Evolutionary conservation across 208 protist species (phyloP), one percentile per base, ranked within the genome.

Genomic region (Porcisia deanei): DNA sequence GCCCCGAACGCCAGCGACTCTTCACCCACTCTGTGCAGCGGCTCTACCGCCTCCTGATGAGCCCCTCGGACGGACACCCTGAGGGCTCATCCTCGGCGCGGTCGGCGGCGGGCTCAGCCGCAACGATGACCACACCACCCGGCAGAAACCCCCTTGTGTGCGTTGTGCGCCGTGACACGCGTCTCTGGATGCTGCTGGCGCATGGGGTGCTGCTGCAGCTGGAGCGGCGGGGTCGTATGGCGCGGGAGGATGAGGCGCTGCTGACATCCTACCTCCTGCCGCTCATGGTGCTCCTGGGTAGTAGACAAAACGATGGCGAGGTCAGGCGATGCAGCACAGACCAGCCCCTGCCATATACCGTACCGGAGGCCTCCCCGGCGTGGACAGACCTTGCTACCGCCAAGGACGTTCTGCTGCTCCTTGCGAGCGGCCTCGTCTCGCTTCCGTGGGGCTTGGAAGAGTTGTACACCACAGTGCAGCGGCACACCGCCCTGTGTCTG

Each of bases 401-500:
- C 20, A 58, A 59, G 7, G 73, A 82, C 18, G 22, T 82, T 1
- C 67, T 82, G 16, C 59, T 82, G 8, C 78, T 82, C 25, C 72
- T 82, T 37, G 65, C 67, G n/a, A 80, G 73, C 39, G 67, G 72
- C 8, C 52, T 85, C 16, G 59, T 59, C 39, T 37, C 82, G 20
- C 65, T 87, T 41, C 80, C 85, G 60, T 91, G 88, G 88, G 79
- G 71, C 45, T 59, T 84, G 18, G 80, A 83, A 37, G 68, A 72
- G 43, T 0, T 89, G 3, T 87, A 80, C 75, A 41, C 86, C 30
- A 66, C 61, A 25, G 79, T 89, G 69, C 76, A 71, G 64, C 82
- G 88, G 5, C 88, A 89, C 77, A 47, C 72, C 10, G 58, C 25
- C 0, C 41, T 91, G 25, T 82, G 68, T 47, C 52, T 52, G n/a